Evolutionary conservation across 805 yeast genomes (phyloP), one percentile per base, ranked within the genome.

Genomic region (Nakazawaea peltata): DNA sequence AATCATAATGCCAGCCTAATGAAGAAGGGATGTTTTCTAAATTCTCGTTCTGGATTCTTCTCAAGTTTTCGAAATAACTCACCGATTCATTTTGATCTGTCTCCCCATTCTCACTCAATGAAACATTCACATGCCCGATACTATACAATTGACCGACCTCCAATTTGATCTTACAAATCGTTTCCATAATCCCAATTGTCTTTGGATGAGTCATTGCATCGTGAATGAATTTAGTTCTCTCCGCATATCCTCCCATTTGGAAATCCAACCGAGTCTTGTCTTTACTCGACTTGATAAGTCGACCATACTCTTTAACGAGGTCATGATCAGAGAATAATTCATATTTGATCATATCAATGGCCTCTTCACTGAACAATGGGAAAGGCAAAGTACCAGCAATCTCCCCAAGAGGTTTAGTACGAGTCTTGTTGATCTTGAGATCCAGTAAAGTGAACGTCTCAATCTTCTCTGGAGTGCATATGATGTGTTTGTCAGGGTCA

Each of bases 321-420:
- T 17, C 47, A 19, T 65, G 65, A 39, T 67, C 66, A 30, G 51
- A 50, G 44, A 73, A 56, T 15, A 70, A 48, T 47, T 74, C 80
- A 51, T 66, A 64, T 44, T 67, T 62, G 68, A 74, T 63, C 45
- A 74, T 65, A 30, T 63, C 65, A 34, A 72, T 57, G 3, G 80
- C 79, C 45, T 74, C 80, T 30, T 68, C 68, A 2, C 76, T 67
- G 49, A 74, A 68, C 26, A 74, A 52, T 6, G 77, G 77, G 49
- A 74, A 74, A 2, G 81, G 77, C 39, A 65, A 74, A 32, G 69
- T 57, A 11, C 74, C 79, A 5, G 46, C 69, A 37, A 61, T 51
- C 18, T 62, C 55, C 21, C 56, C 48, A 23, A 58, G 50, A 13
- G 59, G 52, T 12, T 51, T 50, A 10, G 51, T 52, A 37, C 57